phyloP scores from a whole-genome alignment of 139 green algal genomes.

The Chara braunii region DNA sequence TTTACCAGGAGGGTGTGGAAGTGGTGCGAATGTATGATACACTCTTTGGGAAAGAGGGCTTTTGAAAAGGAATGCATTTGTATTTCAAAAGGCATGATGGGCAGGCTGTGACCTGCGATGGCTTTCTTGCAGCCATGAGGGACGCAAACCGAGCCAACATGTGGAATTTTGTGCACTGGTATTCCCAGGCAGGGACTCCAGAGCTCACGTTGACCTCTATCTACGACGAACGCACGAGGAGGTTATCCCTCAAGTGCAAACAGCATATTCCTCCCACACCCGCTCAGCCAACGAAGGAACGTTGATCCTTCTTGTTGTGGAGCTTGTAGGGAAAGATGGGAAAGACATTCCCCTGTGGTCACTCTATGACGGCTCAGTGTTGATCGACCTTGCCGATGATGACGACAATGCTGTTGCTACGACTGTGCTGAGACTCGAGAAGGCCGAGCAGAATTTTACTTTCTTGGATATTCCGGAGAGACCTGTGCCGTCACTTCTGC shows the following conservation, averaged over 20 bases:
- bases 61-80: conserved; percentile 90
- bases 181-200: conserved; percentile 77
- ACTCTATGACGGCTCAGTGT: conserved; percentile 1
- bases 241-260: conserved; percentile 70
- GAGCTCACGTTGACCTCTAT: conserved; percentile 52
- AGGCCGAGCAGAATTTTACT: conserved; percentile 48
- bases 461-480: conserved; percentile 44
- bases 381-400: too few relatives aligned
- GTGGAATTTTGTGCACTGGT: conserved; percentile 53
- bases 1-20: conserved; percentile 71
- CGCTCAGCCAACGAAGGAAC: conserved; percentile 67
- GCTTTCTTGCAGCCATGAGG: conserved; percentile 92
- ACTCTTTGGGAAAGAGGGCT: conserved; percentile 85
- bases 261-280: conserved; percentile 62
- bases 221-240: conserved; percentile 65
- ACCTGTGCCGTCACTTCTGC: conserved; percentile 80
- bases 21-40: conserved; percentile 85
- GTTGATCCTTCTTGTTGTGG: conserved; percentile 73
- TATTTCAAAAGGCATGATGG: conserved; percentile 97
- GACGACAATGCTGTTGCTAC: conserved; percentile 4
- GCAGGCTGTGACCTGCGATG: conserved; percentile 91
- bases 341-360: conserved; percentile 60
- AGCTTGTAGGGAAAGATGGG: conserved; percentile 71
- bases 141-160: conserved; percentile 88
- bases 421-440: conserved; percentile 24